Evolutionary conservation across 208 protist genomes (phyloP), one percentile per base, ranked within the genome.

Genomic region (Phytomonas sp.): DNA sequence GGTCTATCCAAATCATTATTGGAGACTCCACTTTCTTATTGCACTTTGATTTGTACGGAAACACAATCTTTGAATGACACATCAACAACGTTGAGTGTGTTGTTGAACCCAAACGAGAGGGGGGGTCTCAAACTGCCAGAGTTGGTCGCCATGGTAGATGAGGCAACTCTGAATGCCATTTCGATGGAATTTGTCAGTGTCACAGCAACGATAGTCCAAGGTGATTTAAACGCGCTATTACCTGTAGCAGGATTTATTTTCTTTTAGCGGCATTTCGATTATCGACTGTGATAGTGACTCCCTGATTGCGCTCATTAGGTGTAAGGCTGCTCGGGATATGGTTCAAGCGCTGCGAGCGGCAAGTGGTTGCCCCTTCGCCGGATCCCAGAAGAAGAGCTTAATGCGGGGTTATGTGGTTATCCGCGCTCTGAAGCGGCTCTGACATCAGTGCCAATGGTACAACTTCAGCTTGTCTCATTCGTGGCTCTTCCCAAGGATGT

Each of bases 401-500:
- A 73, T 83, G 9, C 92, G 89, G 89, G 66, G 66, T 15, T 93
- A 92, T 75, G 77, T 74, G 15, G 72, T 56, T 36, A 68, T 63
- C 61, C 89, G 83, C 70, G 76, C 88, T 13, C 6, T 92, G 17
- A 71, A 79, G 36, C 62, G 81, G 28, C 53, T 92, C 30, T 80
- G 78, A 13, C 83, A 95, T 60, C 70, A 79, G 65, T 67, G 73
- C 31, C 72, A 79, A 65, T 80, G 87, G 13, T 93, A 83, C 77
- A 95, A 95, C 79, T 86, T 82, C 75, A 95, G 85, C 68, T 68
- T 75, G 0, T 88, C 86, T 23, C 81, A 95, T 61, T 53, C 92
- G 5, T 69, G 81, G 62, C 90, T 91, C 73, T 95, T 82, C 63
- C 66, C 79, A 0, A 65, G 84, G 36, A 78, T 84, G 0, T 82